These are phyloP conservation scores for Aspergillus leporis DNA, from an alignment of 495 filamentous ascomycete species.

Conservation along the genomic window DNA sequence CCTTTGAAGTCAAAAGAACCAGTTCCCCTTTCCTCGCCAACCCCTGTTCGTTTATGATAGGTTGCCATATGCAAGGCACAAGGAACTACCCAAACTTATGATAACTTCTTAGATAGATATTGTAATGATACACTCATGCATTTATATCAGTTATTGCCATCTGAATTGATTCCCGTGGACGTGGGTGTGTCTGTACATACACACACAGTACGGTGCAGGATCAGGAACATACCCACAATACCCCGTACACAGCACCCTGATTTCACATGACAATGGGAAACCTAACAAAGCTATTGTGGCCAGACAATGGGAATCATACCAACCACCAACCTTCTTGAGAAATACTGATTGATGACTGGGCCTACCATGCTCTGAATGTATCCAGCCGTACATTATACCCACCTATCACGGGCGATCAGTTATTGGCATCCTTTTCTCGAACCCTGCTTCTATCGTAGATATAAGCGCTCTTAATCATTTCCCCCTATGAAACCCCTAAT, in stretches of 20 bases:
- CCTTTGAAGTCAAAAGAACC: background rate
- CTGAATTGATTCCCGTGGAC: background rate
- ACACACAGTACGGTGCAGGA: background rate
- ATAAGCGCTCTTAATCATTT: background rate
- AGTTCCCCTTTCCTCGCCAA: background rate
- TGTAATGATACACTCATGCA: background rate
- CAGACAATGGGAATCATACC: background rate
- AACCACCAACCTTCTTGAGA: background rate
- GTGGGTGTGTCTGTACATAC: background rate
- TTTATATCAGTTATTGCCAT: background rate
- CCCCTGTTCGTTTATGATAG: background rate
- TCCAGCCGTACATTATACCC: background rate
- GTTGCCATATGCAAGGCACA: conserved; percentile 16
- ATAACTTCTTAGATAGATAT: background rate
- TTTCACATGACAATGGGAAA: background rate
- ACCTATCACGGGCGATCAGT: background rate
- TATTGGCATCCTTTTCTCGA: background rate
- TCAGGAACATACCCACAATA: background rate
- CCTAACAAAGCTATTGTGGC: background rate
- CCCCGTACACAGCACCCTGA: too few relatives aligned
- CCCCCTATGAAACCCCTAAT: background rate
- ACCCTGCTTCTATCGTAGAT: background rate
- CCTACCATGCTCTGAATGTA: background rate
- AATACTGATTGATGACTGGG: background rate
- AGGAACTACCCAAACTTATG: background rate